Conservation (phyloP, 257 asterid genomes). For the Solanum bulbocastanum region DNA sequence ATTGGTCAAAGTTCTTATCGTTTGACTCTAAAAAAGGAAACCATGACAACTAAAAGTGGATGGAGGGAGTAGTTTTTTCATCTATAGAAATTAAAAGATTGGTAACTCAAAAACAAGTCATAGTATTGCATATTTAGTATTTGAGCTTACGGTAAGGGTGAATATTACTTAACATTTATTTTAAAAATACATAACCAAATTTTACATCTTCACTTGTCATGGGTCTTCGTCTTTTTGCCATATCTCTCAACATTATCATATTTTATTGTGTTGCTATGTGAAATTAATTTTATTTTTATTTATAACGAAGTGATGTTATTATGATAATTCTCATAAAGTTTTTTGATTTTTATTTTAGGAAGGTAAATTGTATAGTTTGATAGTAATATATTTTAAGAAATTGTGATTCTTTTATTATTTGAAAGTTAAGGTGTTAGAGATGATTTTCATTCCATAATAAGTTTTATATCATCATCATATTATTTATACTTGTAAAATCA, state of each 20-base stretch:
- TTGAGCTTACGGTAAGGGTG: neutral
- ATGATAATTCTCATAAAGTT: no score
- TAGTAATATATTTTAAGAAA: no score
- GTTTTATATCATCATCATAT: neutral
- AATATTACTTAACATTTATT: neutral
- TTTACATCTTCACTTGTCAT: neutral
- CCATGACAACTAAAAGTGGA: no score
- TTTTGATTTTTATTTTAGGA: no score
- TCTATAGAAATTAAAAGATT: neutral
- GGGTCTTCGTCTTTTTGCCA: neutral
- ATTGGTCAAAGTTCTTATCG: no score
- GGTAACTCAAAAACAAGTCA: neutral
- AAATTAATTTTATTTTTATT: no score
- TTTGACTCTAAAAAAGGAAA: no score
- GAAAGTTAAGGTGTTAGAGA: neutral
- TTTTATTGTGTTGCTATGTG: neutral
- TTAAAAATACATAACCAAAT: neutral
- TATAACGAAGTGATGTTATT: neutral
- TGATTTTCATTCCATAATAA: neutral
- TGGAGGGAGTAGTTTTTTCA: no score
- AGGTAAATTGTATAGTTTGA: neutral
- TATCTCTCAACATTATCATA: no score
- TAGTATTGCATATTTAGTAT: neutral
- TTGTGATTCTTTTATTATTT: neutral
- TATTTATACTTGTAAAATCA: no score